A percentile compares a stretch with the other conserved stretches of the same genome.
Evolutionary conservation across 2,329 filamentous ascomycete species (phyloP).

Genomic region (Whalleya microplaca): DNA sequence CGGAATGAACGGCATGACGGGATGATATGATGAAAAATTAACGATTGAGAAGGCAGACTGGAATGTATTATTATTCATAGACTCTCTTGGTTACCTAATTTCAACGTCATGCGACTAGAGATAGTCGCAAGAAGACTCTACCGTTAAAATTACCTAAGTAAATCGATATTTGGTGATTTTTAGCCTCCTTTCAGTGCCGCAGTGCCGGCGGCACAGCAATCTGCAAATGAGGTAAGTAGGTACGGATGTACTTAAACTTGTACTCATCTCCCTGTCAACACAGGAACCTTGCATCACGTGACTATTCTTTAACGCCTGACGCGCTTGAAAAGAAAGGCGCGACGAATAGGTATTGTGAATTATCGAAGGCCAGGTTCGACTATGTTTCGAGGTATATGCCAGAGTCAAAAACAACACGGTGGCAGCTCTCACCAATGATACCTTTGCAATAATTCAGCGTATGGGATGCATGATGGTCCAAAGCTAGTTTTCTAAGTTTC

Average conservation of each 20-base stretch:
- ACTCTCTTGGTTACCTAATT: not conserved
- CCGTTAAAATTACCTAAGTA: too few relatives aligned
- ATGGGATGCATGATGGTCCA: not conserved
- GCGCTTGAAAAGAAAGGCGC: not conserved
- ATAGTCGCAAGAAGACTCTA: not conserved
- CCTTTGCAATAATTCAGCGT: not conserved
- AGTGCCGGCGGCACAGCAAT: not conserved
- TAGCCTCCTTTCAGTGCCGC: not conserved
- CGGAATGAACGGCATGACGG: not conserved
- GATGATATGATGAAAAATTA: conserved; percentile 1
- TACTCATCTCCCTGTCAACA: not conserved
- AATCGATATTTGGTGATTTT: too few relatives aligned
- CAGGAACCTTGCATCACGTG: not conserved
- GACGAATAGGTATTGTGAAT: not conserved
- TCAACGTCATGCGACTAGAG: not conserved
- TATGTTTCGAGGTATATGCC: not conserved
- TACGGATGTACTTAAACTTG: too few relatives aligned
- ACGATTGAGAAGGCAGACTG: not conserved
- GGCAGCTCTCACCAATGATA: not conserved
- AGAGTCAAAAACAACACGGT: not conserved
- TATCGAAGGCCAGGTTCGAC: not conserved
- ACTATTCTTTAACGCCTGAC: not conserved
- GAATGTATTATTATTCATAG: not conserved
- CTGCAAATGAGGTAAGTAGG: not conserved
- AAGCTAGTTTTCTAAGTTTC: not conserved